Percentiles rank a stretch among this genome's conserved stretches.
These are phyloP conservation scores for Umbelopsis isabellina DNA, from an alignment of 192 early-diverging fungal species.

Conservation along the genomic window DNA sequence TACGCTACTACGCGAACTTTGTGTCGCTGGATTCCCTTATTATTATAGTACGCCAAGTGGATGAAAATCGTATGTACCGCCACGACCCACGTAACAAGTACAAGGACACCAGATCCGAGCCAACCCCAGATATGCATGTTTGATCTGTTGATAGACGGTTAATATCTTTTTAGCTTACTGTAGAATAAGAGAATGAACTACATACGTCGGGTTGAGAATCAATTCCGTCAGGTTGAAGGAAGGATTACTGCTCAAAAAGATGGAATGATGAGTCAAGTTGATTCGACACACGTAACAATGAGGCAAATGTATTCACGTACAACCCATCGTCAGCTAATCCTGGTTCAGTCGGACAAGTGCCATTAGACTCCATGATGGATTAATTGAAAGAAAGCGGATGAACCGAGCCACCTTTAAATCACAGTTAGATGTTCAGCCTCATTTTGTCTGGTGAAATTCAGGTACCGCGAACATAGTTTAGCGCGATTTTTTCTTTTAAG, in stretches of 20 bases:
- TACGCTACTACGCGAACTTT: constrained; percentile 34
- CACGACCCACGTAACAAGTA: constrained; percentile 26
- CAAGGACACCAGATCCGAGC: constrained; percentile 36
- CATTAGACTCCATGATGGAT: constrained; percentile 18
- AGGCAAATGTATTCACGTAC: constrained; percentile 7
- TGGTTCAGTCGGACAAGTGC: constrained; percentile 26
- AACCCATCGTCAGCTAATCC: constrained; percentile 33
- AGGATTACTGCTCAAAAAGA: constrained; percentile 27
- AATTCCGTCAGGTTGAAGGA: constrained; percentile 30
- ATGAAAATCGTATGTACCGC: constrained; percentile 27
- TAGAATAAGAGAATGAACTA: background rate
- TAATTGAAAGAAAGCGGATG: background rate
- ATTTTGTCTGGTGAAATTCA: background rate
- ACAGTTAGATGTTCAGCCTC: background rate
- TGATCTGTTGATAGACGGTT: constrained; percentile 8
- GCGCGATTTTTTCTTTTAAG: background rate
- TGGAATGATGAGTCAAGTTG: background rate
- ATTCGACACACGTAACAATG: background rate
- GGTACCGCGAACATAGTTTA: background rate
- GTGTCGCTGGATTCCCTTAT: constrained; percentile 26
- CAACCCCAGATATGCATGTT: constrained; percentile 42
- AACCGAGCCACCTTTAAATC: background rate
- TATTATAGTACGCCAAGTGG: constrained; percentile 29
- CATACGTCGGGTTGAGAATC: constrained; percentile 30
- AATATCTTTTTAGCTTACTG: background rate